Base-by-base conservation (phyloP, 2,329 filamentous ascomycete species). In the Tolypocladium inflatum region DNA sequence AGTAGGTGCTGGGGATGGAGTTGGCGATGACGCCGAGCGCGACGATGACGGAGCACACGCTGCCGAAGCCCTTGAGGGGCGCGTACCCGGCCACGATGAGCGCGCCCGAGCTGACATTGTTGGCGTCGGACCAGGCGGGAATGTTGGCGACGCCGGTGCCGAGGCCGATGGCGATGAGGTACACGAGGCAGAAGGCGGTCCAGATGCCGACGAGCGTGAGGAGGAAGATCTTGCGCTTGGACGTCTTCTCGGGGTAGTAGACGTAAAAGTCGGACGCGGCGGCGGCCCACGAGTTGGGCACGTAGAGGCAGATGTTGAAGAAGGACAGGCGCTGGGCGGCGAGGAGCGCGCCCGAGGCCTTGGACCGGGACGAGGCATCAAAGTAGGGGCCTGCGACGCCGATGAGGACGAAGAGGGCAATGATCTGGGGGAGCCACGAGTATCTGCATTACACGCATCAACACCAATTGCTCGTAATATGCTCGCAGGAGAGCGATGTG, bases 231-330 rank as follows among this genome's bases (percentile, higher is more conserved):
- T 84, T 84, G 48, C 69, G 70, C 26, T 83, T 79, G 37, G 81
- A 80, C 45, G 84, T 83, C 30, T 73, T 77, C 3, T 78, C 75
- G 0, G 88, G 88, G 65, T 91, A 89, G 71, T 92, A 92, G 55
- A 90, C 87, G 26, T 87, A 90, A 70, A 91, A 93, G 67, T 93
- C 89, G 10, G 88, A 86, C 0, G 89, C 88, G 60, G 86, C 89
- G 8, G 81, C 81, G 1, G 86, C 84, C 89, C 90, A 94, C 0
- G 68, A 70, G 42, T 70, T 70, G 23, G 70, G 68, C 5, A 69
- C 63, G 26, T 85, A 84, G 15, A 88, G 75, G 62, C 83, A 88
- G 53, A 90, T 75, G 13, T 83, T 86, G 70, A 91, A 87, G 70
- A 89, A 91, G 5, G 84, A 87, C 38, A 90, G 73, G 8, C 69